Percentiles rank a stretch among this genome's conserved stretches.
These are phyloP conservation scores for Lojkania enalia DNA, from an alignment of 2,329 filamentous ascomycete species.

Conservation along the genomic window DNA sequence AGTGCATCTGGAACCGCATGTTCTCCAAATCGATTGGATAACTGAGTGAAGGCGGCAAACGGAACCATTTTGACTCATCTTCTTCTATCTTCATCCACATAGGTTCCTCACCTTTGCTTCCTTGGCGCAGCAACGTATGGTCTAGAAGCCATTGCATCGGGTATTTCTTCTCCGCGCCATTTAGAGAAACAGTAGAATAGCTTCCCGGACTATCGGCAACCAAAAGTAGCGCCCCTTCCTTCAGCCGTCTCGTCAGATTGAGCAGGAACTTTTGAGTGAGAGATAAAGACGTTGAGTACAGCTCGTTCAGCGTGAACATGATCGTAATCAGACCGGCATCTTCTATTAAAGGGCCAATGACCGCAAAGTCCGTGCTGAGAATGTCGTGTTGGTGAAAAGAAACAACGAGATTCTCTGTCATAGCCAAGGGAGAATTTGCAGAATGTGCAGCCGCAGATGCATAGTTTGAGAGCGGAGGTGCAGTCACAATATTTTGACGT, in stretches of 20 bases:
- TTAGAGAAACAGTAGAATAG: constrained; percentile 79
- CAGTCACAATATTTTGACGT: constrained; percentile 57
- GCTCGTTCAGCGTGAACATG: constrained; percentile 93
- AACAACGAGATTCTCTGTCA: constrained; percentile 36
- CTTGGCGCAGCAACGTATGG: constrained; percentile 65
- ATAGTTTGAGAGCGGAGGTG: constrained; percentile 52
- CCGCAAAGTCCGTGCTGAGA: constrained; percentile 46
- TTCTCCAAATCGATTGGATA: constrained; percentile 90
- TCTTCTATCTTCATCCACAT: constrained; percentile 74
- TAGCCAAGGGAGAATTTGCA: constrained; percentile 45
- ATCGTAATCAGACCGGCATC: constrained; percentile 67
- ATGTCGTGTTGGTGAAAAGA: constrained; percentile 57
- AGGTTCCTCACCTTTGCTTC: constrained; percentile 12
- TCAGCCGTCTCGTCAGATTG: constrained; percentile 62
- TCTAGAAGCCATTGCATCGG: constrained; percentile 94
- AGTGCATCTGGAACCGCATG: constrained; percentile 91
- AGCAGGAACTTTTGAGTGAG: constrained; percentile 78
- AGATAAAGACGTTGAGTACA: constrained; percentile 77
- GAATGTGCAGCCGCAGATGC: constrained; percentile 51
- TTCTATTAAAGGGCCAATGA: constrained; percentile 35
- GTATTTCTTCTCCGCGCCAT: constrained; percentile 65
- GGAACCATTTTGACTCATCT: constrained; percentile 84
- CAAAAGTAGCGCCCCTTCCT: constrained; percentile 68
- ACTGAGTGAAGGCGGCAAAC: constrained; percentile 62
- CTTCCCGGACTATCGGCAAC: constrained; percentile 93